Base-by-base conservation (phyloP, 208 protist genomes). In the Wallacemonas sp. region DNA sequence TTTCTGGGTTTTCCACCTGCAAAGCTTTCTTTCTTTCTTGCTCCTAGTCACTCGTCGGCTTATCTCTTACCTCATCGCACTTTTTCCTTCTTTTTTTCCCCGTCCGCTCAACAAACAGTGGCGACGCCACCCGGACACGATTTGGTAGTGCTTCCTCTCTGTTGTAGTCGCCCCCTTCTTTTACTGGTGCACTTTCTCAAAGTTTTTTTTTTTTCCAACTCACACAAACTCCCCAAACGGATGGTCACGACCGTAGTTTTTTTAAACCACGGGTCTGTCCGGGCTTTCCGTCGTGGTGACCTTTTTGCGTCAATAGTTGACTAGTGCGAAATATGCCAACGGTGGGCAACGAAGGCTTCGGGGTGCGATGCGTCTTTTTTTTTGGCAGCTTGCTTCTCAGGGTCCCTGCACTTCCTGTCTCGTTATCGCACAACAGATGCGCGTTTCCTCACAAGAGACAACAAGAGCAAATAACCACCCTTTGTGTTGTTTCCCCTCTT, bases 71-170 rank as follows among this genome's bases (percentile, higher is more conserved):
- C 33, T 27, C n/a, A 46, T 12, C 5, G 19, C 10, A 6, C 45
- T 37, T 61, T 61, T 61, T 24, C 54, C 13, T n/a, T 46, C 19
- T 45, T 42, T 61, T n/a, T 61, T 45, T 46, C 37, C 33, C 19
- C 52, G 12, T 13, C 19, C 26, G 17, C 15, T 9, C 41, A 26
- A 8, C 41, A 46, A 46, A n/a, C n/a, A n/a, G n/a, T n/a, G n/a
- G n/a, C n/a, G n/a, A n/a, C n/a, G n/a, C n/a, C n/a, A n/a, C n/a
- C n/a, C n/a, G n/a, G n/a, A n/a, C n/a, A n/a, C n/a, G n/a, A 46
- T 6, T 46, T 46, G 41, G 17, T n/a, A 19, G 41, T 19, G 17
- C 15, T 41, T 41, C 13, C 9, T 6, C 19, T 39, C 19, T 59
- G 26, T 59, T 59, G 26, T 59, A 37, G 22, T 59, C 52, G 9